These are phyloP conservation scores for Linanthus parryae DNA, from an alignment of 148 eudicot species.

Conservation along the genomic window DNA sequence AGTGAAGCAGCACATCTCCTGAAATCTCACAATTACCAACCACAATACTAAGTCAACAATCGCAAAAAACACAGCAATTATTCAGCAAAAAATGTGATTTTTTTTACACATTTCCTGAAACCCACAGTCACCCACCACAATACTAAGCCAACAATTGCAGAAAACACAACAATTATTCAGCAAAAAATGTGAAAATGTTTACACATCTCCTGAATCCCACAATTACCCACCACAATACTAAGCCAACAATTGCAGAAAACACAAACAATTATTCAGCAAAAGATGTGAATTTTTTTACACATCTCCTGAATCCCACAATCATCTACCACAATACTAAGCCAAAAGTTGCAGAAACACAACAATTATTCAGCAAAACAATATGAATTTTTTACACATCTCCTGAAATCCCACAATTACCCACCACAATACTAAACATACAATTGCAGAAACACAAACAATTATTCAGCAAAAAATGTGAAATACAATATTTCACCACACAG, in stretches of 20 bases:
- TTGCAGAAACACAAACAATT: no score
- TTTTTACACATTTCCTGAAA: neutral
- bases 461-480: neutral
- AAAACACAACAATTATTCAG: neutral
- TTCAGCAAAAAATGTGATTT: neutral
- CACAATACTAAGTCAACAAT: neutral
- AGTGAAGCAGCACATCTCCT: conserved; percentile 98
- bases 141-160: no score
- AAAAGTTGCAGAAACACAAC: no score
- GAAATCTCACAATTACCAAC: neutral
- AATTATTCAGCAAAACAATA: no score
- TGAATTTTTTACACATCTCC: no score
- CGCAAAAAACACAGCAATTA: neutral
- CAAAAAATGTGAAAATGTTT: neutral
- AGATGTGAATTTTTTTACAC: no score
- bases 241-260: no score
- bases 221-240: neutral
- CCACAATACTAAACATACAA: conserved; percentile 1
- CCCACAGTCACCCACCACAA: neutral
- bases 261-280: no score
- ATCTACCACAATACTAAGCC: neutral
- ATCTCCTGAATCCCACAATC: no score
- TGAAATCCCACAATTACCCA: conserved; percentile 11
- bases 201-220: neutral
- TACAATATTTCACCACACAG: no score